phyloP scores from a whole-genome alignment of 768 basidiomycete genomes.

The Boletus vermiculosoides region DNA sequence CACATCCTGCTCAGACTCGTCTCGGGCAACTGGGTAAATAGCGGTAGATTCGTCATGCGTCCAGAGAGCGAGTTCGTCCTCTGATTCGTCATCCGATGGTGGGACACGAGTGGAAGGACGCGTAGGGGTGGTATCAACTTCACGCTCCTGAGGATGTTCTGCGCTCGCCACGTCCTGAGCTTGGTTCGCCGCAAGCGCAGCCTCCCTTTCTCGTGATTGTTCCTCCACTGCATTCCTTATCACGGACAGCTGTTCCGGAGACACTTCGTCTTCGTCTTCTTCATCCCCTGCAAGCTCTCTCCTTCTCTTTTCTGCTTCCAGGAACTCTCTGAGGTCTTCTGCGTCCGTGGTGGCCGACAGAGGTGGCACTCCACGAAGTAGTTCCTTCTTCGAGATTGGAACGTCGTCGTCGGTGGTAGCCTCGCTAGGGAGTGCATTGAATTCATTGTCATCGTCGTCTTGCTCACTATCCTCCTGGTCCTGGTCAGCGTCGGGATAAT shows the following conservation, averaged over 20 bases:
- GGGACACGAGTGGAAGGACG: conserved; percentile 5
- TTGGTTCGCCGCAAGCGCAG: conserved; percentile 2
- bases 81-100: conserved; percentile 37
- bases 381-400: conserved; percentile 33
- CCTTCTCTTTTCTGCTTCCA: conserved; percentile 59
- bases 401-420: conserved; percentile 24
- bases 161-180: conserved; percentile 4
- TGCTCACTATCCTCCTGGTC: conserved; percentile 48
- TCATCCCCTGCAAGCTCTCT: conserved; percentile 39
- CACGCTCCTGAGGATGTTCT: conserved; percentile 1
- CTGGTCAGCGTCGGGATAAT: conserved; percentile 37
- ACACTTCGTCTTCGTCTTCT: conserved; percentile 27
- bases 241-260: conserved; percentile 16
- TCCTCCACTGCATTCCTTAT: conserved; percentile 19
- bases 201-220: conserved; percentile 8
- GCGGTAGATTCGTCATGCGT: conserved; percentile 41
- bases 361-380: conserved; percentile 42
- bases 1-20: conserved; percentile 16
- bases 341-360: conserved; percentile 49
- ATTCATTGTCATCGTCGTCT: conserved; percentile 56
- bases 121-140: conserved; percentile 19
- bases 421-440: conserved; percentile 48
- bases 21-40: conserved; percentile 31
- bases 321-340: conserved; percentile 62
- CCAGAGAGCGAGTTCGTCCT: conserved; percentile 49